Conservation (phyloP, 2,329 filamentous ascomycete genomes). For the Epichloe elymi region DNA sequence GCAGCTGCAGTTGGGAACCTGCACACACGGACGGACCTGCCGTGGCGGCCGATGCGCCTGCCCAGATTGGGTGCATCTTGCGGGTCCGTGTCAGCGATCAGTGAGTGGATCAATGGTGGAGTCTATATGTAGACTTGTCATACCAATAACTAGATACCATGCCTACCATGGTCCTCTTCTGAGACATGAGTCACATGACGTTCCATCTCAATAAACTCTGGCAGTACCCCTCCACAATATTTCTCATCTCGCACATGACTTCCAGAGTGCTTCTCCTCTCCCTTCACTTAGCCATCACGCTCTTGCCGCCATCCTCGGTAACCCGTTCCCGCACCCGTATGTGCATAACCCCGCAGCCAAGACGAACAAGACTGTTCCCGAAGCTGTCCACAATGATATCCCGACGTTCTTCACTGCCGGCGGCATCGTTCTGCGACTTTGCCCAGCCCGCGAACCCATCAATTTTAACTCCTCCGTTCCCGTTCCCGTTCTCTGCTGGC, state of each 20-base stretch:
- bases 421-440: not conserved
- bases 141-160: too few relatives aligned
- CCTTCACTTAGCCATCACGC: constrained; percentile 27
- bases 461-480: not conserved
- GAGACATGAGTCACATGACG: too few relatives aligned
- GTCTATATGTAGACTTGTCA: too few relatives aligned
- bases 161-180: not conserved
- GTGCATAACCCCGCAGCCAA: constrained; percentile 27
- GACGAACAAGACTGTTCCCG: not conserved
- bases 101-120: too few relatives aligned
- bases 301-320: constrained; percentile 31
- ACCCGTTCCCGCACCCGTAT: constrained; percentile 27
- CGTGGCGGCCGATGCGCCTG: too few relatives aligned
- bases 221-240: not conserved
- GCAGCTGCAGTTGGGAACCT: too few relatives aligned
- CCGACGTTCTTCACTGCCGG: not conserved
- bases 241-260: too few relatives aligned
- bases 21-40: too few relatives aligned
- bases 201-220: too few relatives aligned
- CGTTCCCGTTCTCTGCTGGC: not conserved
- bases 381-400: not conserved
- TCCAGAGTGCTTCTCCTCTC: not conserved
- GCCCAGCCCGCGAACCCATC: not conserved
- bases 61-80: too few relatives aligned
- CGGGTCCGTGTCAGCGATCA: too few relatives aligned